Base-by-base conservation (phyloP, 352 stramenopile genomes). In the Pythium plurisporium region DNA sequence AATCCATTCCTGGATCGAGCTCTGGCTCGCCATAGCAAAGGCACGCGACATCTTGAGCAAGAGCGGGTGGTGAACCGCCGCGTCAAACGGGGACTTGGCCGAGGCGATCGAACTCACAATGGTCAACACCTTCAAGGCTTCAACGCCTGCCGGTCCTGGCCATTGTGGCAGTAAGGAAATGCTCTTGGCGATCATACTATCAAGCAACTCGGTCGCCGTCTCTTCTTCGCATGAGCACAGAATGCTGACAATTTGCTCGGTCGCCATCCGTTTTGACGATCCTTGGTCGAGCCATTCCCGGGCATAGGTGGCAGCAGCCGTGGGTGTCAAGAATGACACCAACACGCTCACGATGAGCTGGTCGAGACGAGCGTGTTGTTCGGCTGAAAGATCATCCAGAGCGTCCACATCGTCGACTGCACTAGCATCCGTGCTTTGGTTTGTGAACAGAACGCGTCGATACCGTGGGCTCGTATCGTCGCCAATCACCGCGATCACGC, bases 401-500 rank as follows among this genome's bases (percentile, higher is more conserved):
- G 19, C 12, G 14, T 61, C 55, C 12, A 61, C 48, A 36, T 60
- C 49, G 17, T 64, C 48, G 14, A 15, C 34, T 2, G 37, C n/a
- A 19, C 14, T 40, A 5, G 4, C 14, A 8, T 64, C 62, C 3
- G 36, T 61, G 33, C 64, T 40, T 30, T 69, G 62, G 49, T 69
- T 69, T 23, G 43, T 62, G 25, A 69, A 69, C 1, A 69, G 34
- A 14, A 69, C 55, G 30, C 49, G 47, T 8, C 55, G 55, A 26
- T 69, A 56, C 10, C 62, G 60, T 42, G 59, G 50, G 5, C 6
- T 51, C 0, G 46, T 29, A 3, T 40, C 45, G 20, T 60, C 33
- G 7, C 36, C 43, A 17, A 66, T 14, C 11, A 40, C 25, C 5
- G 38, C n/a, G 11, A 67, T 45, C n/a, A 66, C 40, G 2, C 22